A percentile compares a stretch with the other conserved stretches of the same genome.
Evolutionary conservation across 2,329 filamentous ascomycete species (phyloP).

Genomic region (Clonostachys chloroleuca): DNA sequence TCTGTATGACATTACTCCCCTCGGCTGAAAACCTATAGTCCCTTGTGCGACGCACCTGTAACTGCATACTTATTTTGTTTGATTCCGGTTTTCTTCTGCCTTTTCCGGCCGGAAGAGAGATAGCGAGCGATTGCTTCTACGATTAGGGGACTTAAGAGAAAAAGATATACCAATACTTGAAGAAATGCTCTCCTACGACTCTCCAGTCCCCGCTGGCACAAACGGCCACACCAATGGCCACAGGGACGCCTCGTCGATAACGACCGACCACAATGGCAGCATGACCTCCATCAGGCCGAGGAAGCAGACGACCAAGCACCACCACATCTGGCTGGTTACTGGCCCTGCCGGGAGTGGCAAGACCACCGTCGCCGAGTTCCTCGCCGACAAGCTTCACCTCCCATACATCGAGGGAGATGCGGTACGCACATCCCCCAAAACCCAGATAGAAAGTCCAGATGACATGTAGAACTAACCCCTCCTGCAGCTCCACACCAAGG

Average conservation of each 20-base stretch:
- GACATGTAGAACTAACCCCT: slow-evolving; percentile 12
- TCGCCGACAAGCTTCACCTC: slow-evolving; percentile 57
- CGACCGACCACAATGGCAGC: slow-evolving; percentile 11
- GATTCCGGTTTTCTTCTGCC: no score
- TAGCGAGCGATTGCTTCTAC: neutral
- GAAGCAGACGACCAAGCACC: slow-evolving; percentile 23
- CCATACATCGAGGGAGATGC: slow-evolving; percentile 77
- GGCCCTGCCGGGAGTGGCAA: slow-evolving; percentile 78
- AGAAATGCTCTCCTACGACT: slow-evolving; percentile 47
- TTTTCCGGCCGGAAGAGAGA: no score
- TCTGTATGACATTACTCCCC: no score
- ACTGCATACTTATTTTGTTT: no score
- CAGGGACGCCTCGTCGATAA: neutral
- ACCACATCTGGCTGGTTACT: slow-evolving; percentile 78
- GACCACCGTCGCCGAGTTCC: slow-evolving; percentile 65
- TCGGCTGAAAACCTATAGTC: no score
- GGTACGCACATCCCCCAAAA: slow-evolving; percentile 39
- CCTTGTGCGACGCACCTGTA: no score
- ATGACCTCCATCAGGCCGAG: slow-evolving; percentile 9
- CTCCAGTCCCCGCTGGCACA: slow-evolving; percentile 33
- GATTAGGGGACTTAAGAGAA: neutral
- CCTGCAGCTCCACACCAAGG: slow-evolving; percentile 63
- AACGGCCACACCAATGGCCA: slow-evolving; percentile 5
- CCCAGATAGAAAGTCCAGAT: neutral
- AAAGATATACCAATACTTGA: slow-evolving; percentile 4